Base-by-base conservation (phyloP, 2,329 filamentous ascomycete genomes). In the Fonsecaea erecta region DNA sequence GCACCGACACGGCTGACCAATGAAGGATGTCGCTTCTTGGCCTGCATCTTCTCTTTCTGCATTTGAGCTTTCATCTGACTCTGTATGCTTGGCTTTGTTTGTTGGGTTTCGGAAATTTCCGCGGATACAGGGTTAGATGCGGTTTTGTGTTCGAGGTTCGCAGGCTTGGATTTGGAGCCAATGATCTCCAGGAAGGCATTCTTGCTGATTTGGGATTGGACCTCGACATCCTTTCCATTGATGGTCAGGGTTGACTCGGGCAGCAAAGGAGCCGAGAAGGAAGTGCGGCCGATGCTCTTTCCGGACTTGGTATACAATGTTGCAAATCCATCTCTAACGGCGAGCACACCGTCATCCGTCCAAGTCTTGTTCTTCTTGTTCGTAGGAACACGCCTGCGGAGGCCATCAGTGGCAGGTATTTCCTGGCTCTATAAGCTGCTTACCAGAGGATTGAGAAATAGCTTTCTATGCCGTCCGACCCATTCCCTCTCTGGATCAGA, bases 361-460 rank as follows among this genome's bases (percentile, higher is more conserved):
- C 89, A 92, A 4, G 88, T 91, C 74, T 91, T 91, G 75, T 91
- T 86, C 77, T 91, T 92, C 75, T 90, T 91, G 5, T 80, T 84
- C 0, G 88, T 90, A 58, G 84, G 85, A 75, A 90, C 90, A 21
- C 89, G 85, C 67, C 65, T 67, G 21, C 8, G 26, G 14, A 59
- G 11, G 14, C n/a, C 7, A 14, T 62, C 28, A 58, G 48, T 35
- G 11, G 51, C 12, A 28, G 21, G 12, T 16, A 9, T 24, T 24
- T 48, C 18, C 18, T 11, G 9, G 26, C 14, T 40, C 14, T 16
- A 32, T n/a, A 46, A 16, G 11, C 32, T 43, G n/a, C 58, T 21
- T 52, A 67, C 88, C 86, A 86, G 59, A 67, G 35, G 57, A 69
- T 53, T 30, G 51, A 65, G 40, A 71, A 72, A 64, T 66, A 71